phyloP scores from a whole-genome alignment of 2,329 filamentous ascomycete species.

The Raffaelea albimanens region DNA sequence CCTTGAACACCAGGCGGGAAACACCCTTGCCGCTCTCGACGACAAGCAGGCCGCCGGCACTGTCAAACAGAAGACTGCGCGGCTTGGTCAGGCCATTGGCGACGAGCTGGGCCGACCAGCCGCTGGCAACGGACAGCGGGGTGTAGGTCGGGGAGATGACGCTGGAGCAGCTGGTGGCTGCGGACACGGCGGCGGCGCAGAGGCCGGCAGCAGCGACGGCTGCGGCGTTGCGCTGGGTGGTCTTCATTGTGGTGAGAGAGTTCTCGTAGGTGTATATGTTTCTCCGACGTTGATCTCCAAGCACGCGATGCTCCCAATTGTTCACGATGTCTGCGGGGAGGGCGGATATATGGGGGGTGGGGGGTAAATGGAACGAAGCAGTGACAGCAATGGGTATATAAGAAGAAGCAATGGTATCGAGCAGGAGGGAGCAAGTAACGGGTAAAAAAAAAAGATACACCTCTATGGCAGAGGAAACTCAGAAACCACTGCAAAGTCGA shows the following conservation, averaged over 20 bases:
- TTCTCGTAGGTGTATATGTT: background rate
- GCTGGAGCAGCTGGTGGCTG: conserved; percentile 21
- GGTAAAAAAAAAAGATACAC: too few species aligned
- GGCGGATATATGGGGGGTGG: too few species aligned
- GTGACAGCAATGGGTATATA: too few species aligned
- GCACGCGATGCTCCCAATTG: background rate
- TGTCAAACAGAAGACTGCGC: conserved; percentile 36
- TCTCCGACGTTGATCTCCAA: background rate
- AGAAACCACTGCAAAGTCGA: too few species aligned
- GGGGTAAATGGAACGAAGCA: too few species aligned
- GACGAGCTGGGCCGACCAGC: conserved; percentile 25
- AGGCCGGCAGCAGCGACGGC: conserved; percentile 9
- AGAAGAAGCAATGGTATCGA: too few species aligned
- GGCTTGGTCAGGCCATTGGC: conserved; percentile 25
- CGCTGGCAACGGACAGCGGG: conserved; percentile 19
- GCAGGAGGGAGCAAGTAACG: too few species aligned
- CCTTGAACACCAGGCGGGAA: conserved; percentile 28
- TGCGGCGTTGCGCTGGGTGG: conserved; percentile 8
- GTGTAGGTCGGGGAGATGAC: conserved; percentile 22
- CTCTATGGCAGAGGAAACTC: too few species aligned
- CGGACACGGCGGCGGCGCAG: conserved; percentile 8
- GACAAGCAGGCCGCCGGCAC: conserved; percentile 33
- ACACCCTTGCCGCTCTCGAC: conserved; percentile 35
- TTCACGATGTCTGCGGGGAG: background rate
- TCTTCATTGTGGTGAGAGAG: conserved; percentile 7